Evolutionary conservation across 352 stramenopile genomes (phyloP), one percentile per base, ranked within the genome.

Genomic region (Blastocystis sp.): DNA sequence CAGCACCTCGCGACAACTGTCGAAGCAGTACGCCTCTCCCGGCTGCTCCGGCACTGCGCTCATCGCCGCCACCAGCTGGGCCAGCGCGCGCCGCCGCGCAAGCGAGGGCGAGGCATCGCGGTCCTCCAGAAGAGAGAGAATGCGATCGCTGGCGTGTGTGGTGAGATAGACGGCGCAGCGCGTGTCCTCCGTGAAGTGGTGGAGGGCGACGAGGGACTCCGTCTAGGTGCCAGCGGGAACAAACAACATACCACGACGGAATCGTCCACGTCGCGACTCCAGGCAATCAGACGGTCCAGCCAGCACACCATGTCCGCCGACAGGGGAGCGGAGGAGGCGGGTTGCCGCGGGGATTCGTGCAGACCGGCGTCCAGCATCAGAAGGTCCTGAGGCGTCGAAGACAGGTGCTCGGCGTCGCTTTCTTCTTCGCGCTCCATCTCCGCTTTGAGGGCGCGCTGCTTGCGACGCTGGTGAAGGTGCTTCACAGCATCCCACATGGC

Each of bases 271-370:
- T 81, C 71, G 11, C 28, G 6, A 38, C 42, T 52, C 71, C 71
- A 81, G n/a, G 52, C 71, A 17, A 81, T 52, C 7, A 81, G 71
- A 24, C 57, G 71, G 21, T 63, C 60, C 3, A 66, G 38, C 71
- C 71, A 81, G 7, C 14, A 24, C 17, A 6, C 24, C 48, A 65
- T 81, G 38, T 45, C 3, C 21, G 21, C 19, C 7, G 42, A 54
- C 71, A 38, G 28, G 28, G 28, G 19, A 61, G 10, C 19, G 10
- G 54, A 61, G 10, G 10, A 21, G 54, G 28, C 28, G 28, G 28
- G 28, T 34, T 34, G 28, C 28, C 28, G 28, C 28, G 28, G 28
- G 28, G 28, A 34, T 34, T 34, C 28, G 28, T 34, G 28, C 28
- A 34, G 28, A 34, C 28, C 28, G 0, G 28, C 28, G 28, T 34